Conservation (phyloP, 257 asterid genomes). For the Datura wrightii region DNA sequence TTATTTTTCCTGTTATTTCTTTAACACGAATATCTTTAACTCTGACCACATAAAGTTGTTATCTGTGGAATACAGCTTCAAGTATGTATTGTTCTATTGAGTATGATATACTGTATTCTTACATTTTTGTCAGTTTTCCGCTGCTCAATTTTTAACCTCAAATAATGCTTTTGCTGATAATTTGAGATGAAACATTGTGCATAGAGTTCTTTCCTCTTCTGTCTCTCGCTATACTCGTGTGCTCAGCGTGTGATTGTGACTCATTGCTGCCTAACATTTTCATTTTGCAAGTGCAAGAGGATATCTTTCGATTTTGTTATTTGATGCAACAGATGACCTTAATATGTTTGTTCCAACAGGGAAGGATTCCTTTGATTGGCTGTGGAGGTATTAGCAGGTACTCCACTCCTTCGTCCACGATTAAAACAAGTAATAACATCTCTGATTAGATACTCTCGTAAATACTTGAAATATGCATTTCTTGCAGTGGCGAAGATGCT, state of each 20-base stretch:
- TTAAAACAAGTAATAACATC: background rate
- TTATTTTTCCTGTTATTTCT: constrained; percentile 7
- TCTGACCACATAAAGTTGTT: background rate
- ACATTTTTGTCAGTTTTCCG: background rate
- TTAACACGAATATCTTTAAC: background rate
- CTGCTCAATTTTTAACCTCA: background rate
- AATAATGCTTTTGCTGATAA: background rate
- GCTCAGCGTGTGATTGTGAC: background rate
- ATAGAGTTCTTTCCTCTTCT: background rate
- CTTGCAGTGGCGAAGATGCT: constrained; percentile 89
- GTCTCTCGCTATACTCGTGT: background rate
- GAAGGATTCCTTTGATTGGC: constrained; percentile 85
- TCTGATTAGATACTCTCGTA: background rate
- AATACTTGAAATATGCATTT: background rate
- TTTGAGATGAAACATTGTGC: background rate
- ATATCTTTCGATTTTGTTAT: background rate
- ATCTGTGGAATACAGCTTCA: background rate
- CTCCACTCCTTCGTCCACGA: constrained; percentile 25
- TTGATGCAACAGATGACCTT: background rate
- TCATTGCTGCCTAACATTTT: background rate
- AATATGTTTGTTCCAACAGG: constrained; percentile 47
- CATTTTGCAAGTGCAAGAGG: background rate
- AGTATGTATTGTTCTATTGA: background rate
- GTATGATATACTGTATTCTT: background rate
- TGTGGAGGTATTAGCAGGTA: constrained; percentile 98